phyloP scores from a whole-genome alignment of 2,329 filamentous ascomycete species.

The Shiraia sp. region DNA sequence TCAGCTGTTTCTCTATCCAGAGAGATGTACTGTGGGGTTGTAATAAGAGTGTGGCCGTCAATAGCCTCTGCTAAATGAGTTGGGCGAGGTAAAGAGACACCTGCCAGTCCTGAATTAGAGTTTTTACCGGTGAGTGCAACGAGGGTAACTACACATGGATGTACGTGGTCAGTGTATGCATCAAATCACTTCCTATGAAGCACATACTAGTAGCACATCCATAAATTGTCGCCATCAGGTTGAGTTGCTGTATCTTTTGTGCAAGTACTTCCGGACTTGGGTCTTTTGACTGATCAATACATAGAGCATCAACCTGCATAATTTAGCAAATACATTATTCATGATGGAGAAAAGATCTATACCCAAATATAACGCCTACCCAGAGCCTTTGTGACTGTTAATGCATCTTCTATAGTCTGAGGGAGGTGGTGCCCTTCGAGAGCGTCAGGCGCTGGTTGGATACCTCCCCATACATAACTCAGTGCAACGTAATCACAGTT shows the following conservation, averaged over 20 bases:
- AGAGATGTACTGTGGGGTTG: not conserved
- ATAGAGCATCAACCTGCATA: conserved; percentile 3
- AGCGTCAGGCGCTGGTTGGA: not conserved
- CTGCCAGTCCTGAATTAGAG: conserved; percentile 3
- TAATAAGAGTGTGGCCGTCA: not conserved
- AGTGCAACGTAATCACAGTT: conserved; percentile 16
- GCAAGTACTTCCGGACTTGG: not conserved
- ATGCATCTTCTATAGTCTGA: conserved; percentile 6
- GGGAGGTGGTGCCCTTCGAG: not conserved
- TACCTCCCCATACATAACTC: conserved; percentile 7
- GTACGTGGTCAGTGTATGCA: too few relatives aligned
- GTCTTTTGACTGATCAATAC: conserved; percentile 5
- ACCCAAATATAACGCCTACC: conserved; percentile 2
- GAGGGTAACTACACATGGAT: too few relatives aligned
- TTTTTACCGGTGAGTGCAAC: conserved; percentile 4
- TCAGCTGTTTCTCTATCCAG: not conserved
- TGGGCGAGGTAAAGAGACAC: conserved; percentile 2
- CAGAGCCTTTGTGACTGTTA: conserved; percentile 1
- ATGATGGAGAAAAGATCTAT: not conserved
- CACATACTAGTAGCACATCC: conserved; percentile 6
- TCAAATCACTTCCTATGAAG: too few relatives aligned
- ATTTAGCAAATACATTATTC: not conserved
- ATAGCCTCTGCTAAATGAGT: conserved; percentile 1
- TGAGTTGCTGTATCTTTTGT: conserved; percentile 4
- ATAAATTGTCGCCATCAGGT: conserved; percentile 5